phyloP scores from a whole-genome alignment of 2,329 filamentous ascomycete genomes.

The Colletotrichum australisinense region DNA sequence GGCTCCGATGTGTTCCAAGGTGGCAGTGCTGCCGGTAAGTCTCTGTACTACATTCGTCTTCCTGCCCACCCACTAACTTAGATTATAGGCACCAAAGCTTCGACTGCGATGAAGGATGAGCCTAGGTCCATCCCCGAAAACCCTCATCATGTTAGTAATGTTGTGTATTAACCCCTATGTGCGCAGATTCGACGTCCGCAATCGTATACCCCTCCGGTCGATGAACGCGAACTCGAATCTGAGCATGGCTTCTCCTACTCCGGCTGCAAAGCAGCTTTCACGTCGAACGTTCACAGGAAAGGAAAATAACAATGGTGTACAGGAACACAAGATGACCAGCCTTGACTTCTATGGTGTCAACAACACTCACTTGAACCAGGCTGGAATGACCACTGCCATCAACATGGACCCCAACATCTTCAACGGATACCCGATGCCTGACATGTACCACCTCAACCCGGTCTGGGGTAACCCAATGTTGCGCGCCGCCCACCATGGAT shows the following conservation, averaged over 20 bases:
- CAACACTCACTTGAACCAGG: slow-evolving; percentile 14
- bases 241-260: slow-evolving; percentile 40
- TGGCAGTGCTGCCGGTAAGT: slow-evolving; percentile 2
- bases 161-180: slow-evolving; percentile 36
- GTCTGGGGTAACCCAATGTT: background rate
- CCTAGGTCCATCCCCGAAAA: slow-evolving; percentile 19
- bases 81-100: background rate
- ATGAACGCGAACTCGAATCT: slow-evolving; percentile 52
- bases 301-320: slow-evolving; percentile 44
- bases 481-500: background rate
- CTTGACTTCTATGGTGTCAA: slow-evolving; percentile 37
- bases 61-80: background rate
- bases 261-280: slow-evolving; percentile 41
- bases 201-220: slow-evolving; percentile 48
- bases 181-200: slow-evolving; percentile 46
- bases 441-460: background rate
- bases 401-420: slow-evolving; percentile 1
- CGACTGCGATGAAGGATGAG: slow-evolving; percentile 6
- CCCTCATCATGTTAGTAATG: slow-evolving; percentile 5
- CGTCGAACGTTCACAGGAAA: slow-evolving; percentile 42
- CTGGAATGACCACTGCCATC: background rate
- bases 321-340: slow-evolving; percentile 38
- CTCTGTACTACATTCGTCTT: background rate
- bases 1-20: slow-evolving; percentile 22
- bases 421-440: background rate